Evolutionary conservation across 2,329 filamentous ascomycete genomes (phyloP).

Genomic region (Hymenotorrendiella dingleyae): DNA sequence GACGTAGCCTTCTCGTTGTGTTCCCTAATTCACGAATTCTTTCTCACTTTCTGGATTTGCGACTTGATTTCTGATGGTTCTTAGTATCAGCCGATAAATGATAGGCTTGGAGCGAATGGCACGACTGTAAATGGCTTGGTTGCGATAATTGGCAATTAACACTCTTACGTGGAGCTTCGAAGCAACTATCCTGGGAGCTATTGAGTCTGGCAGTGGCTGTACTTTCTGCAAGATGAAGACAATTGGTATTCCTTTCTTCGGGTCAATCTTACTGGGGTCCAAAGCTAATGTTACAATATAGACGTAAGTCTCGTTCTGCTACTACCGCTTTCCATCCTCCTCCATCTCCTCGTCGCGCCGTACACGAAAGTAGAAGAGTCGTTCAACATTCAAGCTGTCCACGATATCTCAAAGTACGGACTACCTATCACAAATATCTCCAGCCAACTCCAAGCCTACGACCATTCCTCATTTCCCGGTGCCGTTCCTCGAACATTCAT

Average conservation of each 20-base stretch:
- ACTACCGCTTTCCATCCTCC: constrained; percentile 56
- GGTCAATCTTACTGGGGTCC: background rate
- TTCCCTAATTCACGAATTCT: too few species aligned
- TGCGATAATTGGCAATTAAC: too few species aligned
- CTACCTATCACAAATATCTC: constrained; percentile 54
- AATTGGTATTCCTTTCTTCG: constrained; percentile 15
- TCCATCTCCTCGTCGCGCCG: constrained; percentile 70
- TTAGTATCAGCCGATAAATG: too few species aligned
- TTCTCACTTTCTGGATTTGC: too few species aligned
- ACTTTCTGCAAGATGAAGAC: constrained; percentile 21
- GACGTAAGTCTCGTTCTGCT: constrained; percentile 46
- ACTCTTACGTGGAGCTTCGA: too few species aligned
- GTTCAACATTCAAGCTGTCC: constrained; percentile 91
- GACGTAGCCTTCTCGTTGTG: too few species aligned
- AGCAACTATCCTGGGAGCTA: too few species aligned
- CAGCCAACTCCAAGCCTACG: constrained; percentile 69
- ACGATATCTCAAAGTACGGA: constrained; percentile 82
- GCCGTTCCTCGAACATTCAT: constrained; percentile 88
- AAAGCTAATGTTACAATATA: constrained; percentile 20
- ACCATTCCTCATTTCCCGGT: constrained; percentile 86
- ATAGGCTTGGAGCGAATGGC: too few species aligned
- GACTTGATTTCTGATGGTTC: too few species aligned
- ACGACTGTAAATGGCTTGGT: too few species aligned
- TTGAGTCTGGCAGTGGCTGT: background rate
- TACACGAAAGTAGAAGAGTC: constrained; percentile 99